Evolutionary conservation across 1,284 basidiomycete genomes (phyloP), one percentile per base, ranked within the genome.

Genomic region (Rhodotorula sp.): DNA sequence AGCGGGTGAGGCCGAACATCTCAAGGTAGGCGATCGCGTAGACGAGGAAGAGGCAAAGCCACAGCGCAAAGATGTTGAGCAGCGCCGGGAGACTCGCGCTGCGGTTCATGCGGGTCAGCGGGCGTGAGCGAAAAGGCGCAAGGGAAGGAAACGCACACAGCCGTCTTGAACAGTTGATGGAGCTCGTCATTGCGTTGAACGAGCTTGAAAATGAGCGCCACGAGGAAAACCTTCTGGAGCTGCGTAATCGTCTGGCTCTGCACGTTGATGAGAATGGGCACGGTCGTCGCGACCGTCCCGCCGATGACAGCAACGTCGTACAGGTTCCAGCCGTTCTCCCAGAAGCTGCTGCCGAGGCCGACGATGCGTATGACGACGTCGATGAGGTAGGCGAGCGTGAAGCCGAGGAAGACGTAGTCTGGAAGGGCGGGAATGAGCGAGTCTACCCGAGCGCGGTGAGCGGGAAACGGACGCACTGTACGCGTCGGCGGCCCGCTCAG

Each of bases 141-240:
- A 12, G 15, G 66, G 57, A 29, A 44, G 53, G 64, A 34, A 13
- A 85, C 92, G 76, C 84, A 94, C 91, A 92, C 87, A 2, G 93
- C 92, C 13, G 94, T 97, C 83, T 97, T 97, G 87, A 98, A 98
- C 29, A 99, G 85, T 82, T 97, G 93, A 79, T 98, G 98, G 70
- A 99, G 85, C 74, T 88, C 89, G 79, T 94, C 90, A 72, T 90
- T 91, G 63, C 91, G 87, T 80, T 97, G 93, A 1, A 97, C 92
- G 34, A 99, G 86, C 83, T 99, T 99, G 85, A 98, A 90, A 0
- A 92, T 89, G 64, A 97, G 91, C 74, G 89, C 90, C 73, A 96
- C 57, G 56, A 99, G 85, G 83, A 99, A 98, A 21, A 98, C 85
- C 83, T 97, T 98, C 80, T 97, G 93, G 0, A 97, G 84, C 79